These are phyloP conservation scores for Globisporangium yorkense DNA, from an alignment of 352 stramenopile species.

Conservation along the genomic window DNA sequence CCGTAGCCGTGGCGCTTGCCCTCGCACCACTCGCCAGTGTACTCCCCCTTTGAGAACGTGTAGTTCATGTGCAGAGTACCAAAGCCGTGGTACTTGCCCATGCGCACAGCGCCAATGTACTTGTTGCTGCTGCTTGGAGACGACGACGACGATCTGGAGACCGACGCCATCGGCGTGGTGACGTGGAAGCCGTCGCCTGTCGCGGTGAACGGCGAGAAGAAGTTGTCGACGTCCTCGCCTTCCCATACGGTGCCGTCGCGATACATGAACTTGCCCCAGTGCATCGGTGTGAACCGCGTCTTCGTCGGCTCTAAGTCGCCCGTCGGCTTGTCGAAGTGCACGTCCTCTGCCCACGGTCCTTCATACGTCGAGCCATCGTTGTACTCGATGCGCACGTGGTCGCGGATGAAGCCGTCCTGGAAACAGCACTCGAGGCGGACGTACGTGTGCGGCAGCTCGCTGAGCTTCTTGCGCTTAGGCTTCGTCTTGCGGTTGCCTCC, in stretches of 20 bases:
- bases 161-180: slow-evolving; percentile 25
- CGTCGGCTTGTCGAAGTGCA: slow-evolving; percentile 34
- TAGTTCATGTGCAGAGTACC: slow-evolving; percentile 60
- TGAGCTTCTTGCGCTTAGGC: slow-evolving; percentile 10
- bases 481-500: slow-evolving; percentile 10
- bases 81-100: slow-evolving; percentile 67
- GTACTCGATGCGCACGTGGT: slow-evolving; percentile 61
- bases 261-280: slow-evolving; percentile 77
- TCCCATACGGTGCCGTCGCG: slow-evolving; percentile 69
- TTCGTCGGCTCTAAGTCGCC: slow-evolving; percentile 45
- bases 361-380: slow-evolving; percentile 79
- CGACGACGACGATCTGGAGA: background rate
- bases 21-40: slow-evolving; percentile 79
- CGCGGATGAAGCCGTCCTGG: slow-evolving; percentile 55
- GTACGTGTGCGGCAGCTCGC: slow-evolving; percentile 61
- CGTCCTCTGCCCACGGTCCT: slow-evolving; percentile 72
- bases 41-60: slow-evolving; percentile 58
- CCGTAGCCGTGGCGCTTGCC: slow-evolving; percentile 75
- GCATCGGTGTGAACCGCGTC: slow-evolving; percentile 27
- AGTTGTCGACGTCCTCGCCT: slow-evolving; percentile 75
- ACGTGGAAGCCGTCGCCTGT: slow-evolving; percentile 53
- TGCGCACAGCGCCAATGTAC: slow-evolving; percentile 48
- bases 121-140: slow-evolving; percentile 17
- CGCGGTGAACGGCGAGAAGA: slow-evolving; percentile 70
- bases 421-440: slow-evolving; percentile 70